phyloP scores from a whole-genome alignment of 106 monocot species.

The Gastrodia elata region DNA sequence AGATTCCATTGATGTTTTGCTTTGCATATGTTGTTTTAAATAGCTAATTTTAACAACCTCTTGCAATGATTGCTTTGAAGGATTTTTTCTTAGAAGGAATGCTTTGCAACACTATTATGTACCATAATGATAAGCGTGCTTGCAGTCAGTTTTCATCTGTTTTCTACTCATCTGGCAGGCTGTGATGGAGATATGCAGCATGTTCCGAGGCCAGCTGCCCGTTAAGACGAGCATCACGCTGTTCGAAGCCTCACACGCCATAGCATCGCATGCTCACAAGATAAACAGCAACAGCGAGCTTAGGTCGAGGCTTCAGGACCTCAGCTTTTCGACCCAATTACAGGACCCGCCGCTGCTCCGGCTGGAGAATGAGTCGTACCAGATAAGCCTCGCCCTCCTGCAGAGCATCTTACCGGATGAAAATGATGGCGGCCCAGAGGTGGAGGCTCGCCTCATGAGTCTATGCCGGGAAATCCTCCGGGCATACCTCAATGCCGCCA shows the following conservation, averaged over 20 bases:
- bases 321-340: slow-evolving; percentile 80
- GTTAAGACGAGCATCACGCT: slow-evolving; percentile 39
- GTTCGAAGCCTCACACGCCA: slow-evolving; percentile 64
- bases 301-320: slow-evolving; percentile 62
- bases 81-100: neutral
- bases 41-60: neutral
- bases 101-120: too few species aligned
- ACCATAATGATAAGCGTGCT: too few species aligned
- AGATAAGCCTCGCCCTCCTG: slow-evolving; percentile 56
- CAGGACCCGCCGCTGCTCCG: slow-evolving; percentile 86
- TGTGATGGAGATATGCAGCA: slow-evolving; percentile 76
- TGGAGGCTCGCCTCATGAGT: slow-evolving; percentile 42
- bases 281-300: slow-evolving; percentile 62
- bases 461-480: slow-evolving; percentile 78
- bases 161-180: slow-evolving; percentile 42
- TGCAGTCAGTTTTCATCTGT: neutral
- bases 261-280: slow-evolving; percentile 70
- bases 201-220: slow-evolving; percentile 56
- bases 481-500: slow-evolving; percentile 58
- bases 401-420: slow-evolving; percentile 50
- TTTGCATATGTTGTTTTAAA: neutral
- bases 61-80: neutral
- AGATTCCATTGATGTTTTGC: neutral
- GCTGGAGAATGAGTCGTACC: slow-evolving; percentile 83
- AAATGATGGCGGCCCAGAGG: slow-evolving; percentile 15